Base-by-base conservation (phyloP, 1,139 yeast genomes). In the Diutina ranongensis region DNA sequence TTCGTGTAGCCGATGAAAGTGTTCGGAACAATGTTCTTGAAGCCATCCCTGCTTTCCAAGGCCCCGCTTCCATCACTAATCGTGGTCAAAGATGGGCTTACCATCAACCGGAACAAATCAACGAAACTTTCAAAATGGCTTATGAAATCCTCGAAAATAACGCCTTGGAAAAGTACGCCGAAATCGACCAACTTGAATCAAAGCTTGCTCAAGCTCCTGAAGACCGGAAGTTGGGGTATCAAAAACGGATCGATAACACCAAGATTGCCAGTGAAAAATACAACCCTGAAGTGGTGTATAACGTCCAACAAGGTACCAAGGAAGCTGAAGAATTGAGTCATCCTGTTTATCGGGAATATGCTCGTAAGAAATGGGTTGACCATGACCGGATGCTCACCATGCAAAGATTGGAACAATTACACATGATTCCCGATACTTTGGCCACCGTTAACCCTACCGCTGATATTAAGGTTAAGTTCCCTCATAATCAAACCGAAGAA, bases 391-490 rank as follows among this genome's bases (percentile, higher is more conserved):
- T 83, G 78, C 58, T 84, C 47, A 67, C 80, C 47, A 83, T 86
- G 86, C 97, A 92, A 67, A 79, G 97, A 66, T 64, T 94, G 49
- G 98, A 92, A 64, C 81, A 85, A 49, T 67, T 88, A 53, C 76
- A 76, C 46, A 87, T 87, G 45, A 84, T 94, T 51, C 98, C 98
- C 27, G 98, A 92, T 60, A 88, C 97, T 2, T 61, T 92, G 59
- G 94, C 97, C 21, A 87, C 97, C 0, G 64, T 92, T 49, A 80
- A 74, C n/a, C 97, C 98, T 18, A 66, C 72, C 51, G 94, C 78
- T 15, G 86, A 84, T 46, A 87, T 92, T 9, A 69, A 76, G 46
- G 61, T 94, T 45, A 81, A 78, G 62, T 92, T 92, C 60, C 81
- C 83, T 41, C 85, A 84, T 51, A 78, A 78, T 45, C 71, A 74